These are phyloP conservation scores for Pouteria campechiana DNA, from an alignment of 179 eudicot species.

Conservation along the genomic window DNA sequence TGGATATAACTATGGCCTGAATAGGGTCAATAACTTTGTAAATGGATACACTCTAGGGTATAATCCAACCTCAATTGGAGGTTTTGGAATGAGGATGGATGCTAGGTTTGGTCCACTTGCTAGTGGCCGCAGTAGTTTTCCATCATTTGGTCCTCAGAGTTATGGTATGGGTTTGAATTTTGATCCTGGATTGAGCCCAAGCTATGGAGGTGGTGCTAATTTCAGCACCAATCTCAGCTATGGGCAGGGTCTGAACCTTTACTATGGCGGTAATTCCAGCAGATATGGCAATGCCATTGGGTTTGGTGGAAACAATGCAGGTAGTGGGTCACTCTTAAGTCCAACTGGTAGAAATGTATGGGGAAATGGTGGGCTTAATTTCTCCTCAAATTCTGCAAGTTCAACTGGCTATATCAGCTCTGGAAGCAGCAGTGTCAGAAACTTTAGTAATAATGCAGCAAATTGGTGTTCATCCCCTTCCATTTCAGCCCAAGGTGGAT, in stretches of 20 bases:
- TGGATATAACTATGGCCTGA: constrained; percentile 34
- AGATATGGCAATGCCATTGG: constrained; percentile 53
- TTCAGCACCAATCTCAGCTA: constrained; percentile 35
- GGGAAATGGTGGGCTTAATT: constrained; percentile 48
- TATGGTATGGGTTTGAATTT: constrained; percentile 53
- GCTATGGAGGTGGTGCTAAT: constrained; percentile 38
- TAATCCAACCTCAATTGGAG: constrained; percentile 43
- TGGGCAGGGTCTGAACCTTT: constrained; percentile 66
- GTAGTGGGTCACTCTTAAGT: constrained; percentile 42
- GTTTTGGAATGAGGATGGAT: constrained; percentile 43
- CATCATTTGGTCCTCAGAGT: constrained; percentile 42
- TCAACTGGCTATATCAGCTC: constrained; percentile 30
- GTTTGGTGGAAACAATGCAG: constrained; percentile 12
- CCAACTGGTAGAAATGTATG: constrained; percentile 42
- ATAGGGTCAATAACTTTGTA: constrained; percentile 41
- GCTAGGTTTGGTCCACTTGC: constrained; percentile 47
- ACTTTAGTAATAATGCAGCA: constrained; percentile 39
- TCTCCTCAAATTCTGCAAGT: constrained; percentile 18
- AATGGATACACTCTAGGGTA: constrained; percentile 44
- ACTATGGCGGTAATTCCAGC: constrained; percentile 39
- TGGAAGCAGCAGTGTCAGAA: constrained; percentile 46
- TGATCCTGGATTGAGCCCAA: constrained; percentile 41
- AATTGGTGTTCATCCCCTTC: constrained; percentile 55
- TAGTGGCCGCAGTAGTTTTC: constrained; percentile 39
- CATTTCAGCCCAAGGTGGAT: constrained; percentile 30